Conservation (phyloP, 2,329 filamentous ascomycete species). For the Fusarium lateritium region DNA sequence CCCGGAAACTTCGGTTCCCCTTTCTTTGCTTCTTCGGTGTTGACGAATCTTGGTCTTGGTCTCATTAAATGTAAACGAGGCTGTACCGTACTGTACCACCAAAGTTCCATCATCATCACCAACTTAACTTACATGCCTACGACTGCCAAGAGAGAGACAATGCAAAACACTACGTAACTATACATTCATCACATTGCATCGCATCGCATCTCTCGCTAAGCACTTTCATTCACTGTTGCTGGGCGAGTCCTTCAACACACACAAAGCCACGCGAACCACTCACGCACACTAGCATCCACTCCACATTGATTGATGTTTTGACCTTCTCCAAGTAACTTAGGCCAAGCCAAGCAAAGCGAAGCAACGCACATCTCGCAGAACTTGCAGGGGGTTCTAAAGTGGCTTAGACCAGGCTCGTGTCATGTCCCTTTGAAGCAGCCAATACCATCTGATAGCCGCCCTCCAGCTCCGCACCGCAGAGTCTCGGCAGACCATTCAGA, state of each 20-base stretch:
- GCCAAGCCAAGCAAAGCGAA: not conserved
- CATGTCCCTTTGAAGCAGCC: constrained; percentile 35
- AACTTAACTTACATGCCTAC: too few species aligned
- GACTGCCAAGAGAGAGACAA: not conserved
- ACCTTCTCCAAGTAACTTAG: constrained; percentile 11
- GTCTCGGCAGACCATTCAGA: constrained; percentile 44
- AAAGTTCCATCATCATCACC: not conserved
- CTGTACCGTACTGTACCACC: not conserved
- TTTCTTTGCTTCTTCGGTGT: constrained; percentile 23
- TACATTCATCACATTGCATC: not conserved
- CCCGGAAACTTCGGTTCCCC: constrained; percentile 7
- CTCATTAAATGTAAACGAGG: constrained; percentile 25
- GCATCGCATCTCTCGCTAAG: constrained; percentile 4
- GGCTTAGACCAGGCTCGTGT: constrained; percentile 45
- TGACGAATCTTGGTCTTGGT: constrained; percentile 13
- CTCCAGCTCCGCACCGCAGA: constrained; percentile 40
- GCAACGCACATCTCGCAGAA: not conserved
- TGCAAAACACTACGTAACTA: not conserved
- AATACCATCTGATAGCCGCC: constrained; percentile 27
- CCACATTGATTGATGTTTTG: constrained; percentile 36
- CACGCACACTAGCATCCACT: constrained; percentile 27
- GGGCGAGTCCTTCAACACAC: constrained; percentile 13
- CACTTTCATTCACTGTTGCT: constrained; percentile 28
- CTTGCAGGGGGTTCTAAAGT: constrained; percentile 28
- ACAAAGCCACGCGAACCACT: constrained; percentile 28